A percentile compares a stretch with the other conserved stretches of the same genome.
Conservation (phyloP, 768 basidiomycete species). For the Amanita jacksonii region DNA sequence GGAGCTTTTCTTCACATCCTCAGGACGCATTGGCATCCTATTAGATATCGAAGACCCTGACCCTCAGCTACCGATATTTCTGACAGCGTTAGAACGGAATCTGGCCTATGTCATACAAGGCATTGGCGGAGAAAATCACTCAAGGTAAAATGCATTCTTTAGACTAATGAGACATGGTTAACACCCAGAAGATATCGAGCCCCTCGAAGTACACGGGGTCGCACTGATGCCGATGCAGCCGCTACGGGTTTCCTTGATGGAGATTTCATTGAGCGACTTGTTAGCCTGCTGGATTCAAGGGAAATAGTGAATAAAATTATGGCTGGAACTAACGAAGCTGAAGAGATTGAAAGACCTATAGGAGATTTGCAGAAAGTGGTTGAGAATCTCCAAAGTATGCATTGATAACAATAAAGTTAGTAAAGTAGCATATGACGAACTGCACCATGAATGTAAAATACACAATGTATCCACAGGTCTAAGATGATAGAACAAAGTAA, state of each 20-base stretch:
- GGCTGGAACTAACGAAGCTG: conserved; percentile 47
- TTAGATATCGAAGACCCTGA: conserved; percentile 44
- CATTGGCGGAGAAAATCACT: conserved; percentile 49
- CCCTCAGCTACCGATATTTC: conserved; percentile 32
- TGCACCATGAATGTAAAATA: conserved; percentile 7
- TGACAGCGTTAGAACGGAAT: conserved; percentile 72
- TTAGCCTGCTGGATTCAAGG: conserved; percentile 30
- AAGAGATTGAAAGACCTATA: conserved; percentile 38
- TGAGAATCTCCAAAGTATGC: conserved; percentile 46
- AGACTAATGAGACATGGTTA: not conserved
- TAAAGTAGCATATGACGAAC: conserved; percentile 5
- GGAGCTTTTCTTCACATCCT: conserved; percentile 67
- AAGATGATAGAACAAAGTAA: not conserved
- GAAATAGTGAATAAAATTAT: conserved; percentile 42
- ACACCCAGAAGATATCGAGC: conserved; percentile 16
- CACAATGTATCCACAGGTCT: conserved; percentile 2
- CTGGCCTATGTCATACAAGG: conserved; percentile 43
- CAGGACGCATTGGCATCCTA: conserved; percentile 72
- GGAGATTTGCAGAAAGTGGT: conserved; percentile 35
- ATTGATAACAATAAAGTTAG: conserved; percentile 26
- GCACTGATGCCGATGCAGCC: conserved; percentile 44
- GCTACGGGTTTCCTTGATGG: conserved; percentile 83
- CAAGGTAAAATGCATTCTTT: conserved; percentile 34
- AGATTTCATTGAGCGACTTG: conserved; percentile 68
- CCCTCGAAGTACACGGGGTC: conserved; percentile 47